These are phyloP conservation scores for Phytomonas francai DNA, from an alignment of 208 protist species.

Conservation along the genomic window DNA sequence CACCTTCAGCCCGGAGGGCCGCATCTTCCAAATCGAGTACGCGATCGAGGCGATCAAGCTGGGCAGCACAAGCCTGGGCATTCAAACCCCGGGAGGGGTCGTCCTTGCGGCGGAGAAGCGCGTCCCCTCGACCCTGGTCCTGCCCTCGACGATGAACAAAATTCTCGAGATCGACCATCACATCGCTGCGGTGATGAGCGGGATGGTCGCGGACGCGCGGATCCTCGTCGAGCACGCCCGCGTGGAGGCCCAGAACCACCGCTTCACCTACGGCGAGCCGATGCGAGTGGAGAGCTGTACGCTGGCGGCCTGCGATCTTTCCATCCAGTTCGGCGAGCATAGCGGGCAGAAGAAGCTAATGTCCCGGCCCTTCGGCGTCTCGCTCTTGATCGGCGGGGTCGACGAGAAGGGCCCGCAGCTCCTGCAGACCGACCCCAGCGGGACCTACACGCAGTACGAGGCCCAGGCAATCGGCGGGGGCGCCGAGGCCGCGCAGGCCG, in stretches of 20 bases:
- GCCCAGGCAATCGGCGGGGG: slow-evolving; percentile 98
- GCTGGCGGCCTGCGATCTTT: slow-evolving; percentile 96
- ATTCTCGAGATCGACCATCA: slow-evolving; percentile 97
- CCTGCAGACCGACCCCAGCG: slow-evolving; percentile 97
- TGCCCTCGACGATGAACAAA: slow-evolving; percentile 96
- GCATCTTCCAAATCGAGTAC: slow-evolving; percentile 97
- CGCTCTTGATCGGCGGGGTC: slow-evolving; percentile 97
- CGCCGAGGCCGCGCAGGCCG: slow-evolving; percentile 96
- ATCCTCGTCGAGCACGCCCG: slow-evolving; percentile 98
- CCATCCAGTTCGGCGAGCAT: slow-evolving; percentile 96
- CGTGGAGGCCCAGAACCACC: slow-evolving; percentile 98
- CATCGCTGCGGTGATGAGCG: slow-evolving; percentile 95
- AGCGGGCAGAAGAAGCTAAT: slow-evolving; percentile 85
- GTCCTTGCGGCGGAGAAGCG: slow-evolving; percentile 99
- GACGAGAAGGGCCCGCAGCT: slow-evolving; percentile 96
- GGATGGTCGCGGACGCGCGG: slow-evolving; percentile 97
- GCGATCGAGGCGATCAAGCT: slow-evolving; percentile 92
- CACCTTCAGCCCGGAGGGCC: slow-evolving; percentile 99
- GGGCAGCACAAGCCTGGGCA: slow-evolving; percentile 97
- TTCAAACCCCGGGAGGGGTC: slow-evolving; percentile 96
- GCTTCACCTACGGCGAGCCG: slow-evolving; percentile 99
- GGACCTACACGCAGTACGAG: slow-evolving; percentile 95
- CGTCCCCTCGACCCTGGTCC: slow-evolving; percentile 96
- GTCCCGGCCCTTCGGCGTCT: slow-evolving; percentile 98
- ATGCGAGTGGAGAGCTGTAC: slow-evolving; percentile 96